These are phyloP conservation scores for Diospyros kaki DNA, from an alignment of 148 eudicot species.

Conservation along the genomic window DNA sequence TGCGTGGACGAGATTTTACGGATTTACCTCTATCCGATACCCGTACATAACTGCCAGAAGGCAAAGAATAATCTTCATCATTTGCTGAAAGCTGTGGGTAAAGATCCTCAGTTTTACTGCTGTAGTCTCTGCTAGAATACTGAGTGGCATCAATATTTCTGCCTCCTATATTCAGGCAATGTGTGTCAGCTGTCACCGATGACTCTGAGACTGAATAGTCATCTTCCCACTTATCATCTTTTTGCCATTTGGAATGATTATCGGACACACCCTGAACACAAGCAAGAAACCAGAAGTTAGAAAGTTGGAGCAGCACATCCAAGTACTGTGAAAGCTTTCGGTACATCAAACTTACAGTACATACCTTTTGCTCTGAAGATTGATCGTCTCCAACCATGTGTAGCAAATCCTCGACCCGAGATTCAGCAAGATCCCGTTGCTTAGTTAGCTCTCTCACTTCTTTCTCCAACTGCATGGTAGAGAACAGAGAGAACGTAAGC, in stretches of 20 bases:
- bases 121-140: constrained; percentile 14
- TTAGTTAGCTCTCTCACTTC: constrained; percentile 68
- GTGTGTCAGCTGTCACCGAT: constrained; percentile 27
- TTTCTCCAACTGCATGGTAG: constrained; percentile 63
- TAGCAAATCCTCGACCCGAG: constrained; percentile 72
- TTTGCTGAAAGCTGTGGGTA: constrained; percentile 3
- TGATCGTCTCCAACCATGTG: constrained; percentile 48
- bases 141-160: constrained; percentile 9
- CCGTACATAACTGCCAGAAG: constrained; percentile 9
- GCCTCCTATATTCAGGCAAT: constrained; percentile 22
- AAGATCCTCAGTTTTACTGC: background rate
- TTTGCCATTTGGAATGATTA: constrained; percentile 35
- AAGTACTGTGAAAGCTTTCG: too few species aligned
- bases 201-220: constrained; percentile 45
- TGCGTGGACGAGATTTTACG: constrained; percentile 11
- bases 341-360: background rate
- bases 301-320: background rate
- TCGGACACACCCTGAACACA: constrained; percentile 31
- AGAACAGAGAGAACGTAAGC: background rate
- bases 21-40: constrained; percentile 11
- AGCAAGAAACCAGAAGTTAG: constrained; percentile 9
- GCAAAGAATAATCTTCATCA: constrained; percentile 17
- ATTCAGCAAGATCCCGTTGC: constrained; percentile 78
- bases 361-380: constrained; percentile 42
- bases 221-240: constrained; percentile 44